A percentile compares a stretch with the other conserved stretches of the same genome.
These are phyloP conservation scores for Aspergillus spinulosporus DNA, from an alignment of 2,329 filamentous ascomycete genomes.

Conservation along the genomic window DNA sequence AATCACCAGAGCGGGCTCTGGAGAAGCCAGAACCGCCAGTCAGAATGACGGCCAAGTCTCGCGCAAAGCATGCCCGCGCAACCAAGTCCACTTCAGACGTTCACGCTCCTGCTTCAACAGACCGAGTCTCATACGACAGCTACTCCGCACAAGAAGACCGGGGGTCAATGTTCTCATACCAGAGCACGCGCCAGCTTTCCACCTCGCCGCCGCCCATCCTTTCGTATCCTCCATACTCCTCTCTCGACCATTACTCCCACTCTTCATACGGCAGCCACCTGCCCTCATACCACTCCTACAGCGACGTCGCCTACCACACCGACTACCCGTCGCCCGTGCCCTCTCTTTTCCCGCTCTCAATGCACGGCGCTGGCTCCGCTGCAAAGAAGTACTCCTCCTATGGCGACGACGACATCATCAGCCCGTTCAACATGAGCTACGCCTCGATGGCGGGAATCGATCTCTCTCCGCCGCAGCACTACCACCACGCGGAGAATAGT, in stretches of 20 bases:
- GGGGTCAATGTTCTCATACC: constrained; percentile 56
- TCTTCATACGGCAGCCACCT: constrained; percentile 33
- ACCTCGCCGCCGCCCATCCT: constrained; percentile 59
- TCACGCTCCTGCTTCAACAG: constrained; percentile 25
- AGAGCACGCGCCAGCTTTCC: constrained; percentile 60
- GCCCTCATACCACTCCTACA: constrained; percentile 38
- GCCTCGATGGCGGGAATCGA: constrained; percentile 60
- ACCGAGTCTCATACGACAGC: constrained; percentile 39
- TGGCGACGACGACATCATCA: constrained; percentile 57
- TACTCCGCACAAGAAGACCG: constrained; percentile 49
- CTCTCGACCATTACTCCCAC: constrained; percentile 38
- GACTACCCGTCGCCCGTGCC: constrained; percentile 45
- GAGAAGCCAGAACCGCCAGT: constrained; percentile 50
- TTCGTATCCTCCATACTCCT: constrained; percentile 53
- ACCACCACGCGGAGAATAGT: constrained; percentile 37
- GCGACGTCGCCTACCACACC: constrained; percentile 37
- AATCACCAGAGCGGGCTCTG: constrained; percentile 60
- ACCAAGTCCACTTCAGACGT: constrained; percentile 30
- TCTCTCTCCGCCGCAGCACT: constrained; percentile 35
- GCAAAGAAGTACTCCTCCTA: constrained; percentile 55
- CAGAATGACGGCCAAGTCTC: constrained; percentile 29
- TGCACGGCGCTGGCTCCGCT: constrained; percentile 36
- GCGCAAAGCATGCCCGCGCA: constrained; percentile 26
- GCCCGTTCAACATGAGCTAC: constrained; percentile 62
- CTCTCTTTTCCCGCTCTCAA: constrained; percentile 49